Conservation (phyloP, 192 early-diverging fungal species). For the Backusella luteola region DNA sequence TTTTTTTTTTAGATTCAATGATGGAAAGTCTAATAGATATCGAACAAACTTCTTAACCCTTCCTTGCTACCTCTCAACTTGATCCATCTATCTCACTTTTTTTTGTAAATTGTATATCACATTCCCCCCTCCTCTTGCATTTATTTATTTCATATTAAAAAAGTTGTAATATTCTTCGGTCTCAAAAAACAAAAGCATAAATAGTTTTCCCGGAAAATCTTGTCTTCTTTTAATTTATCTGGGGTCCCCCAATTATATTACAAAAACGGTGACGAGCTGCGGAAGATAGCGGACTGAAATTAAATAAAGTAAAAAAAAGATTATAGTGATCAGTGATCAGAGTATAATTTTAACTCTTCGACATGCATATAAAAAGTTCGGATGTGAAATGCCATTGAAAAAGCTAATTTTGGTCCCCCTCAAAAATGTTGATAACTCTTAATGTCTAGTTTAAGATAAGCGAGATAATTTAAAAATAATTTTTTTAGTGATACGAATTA, state of each 20-base stretch:
- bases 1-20: constrained; percentile 8
- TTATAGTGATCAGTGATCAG: not conserved
- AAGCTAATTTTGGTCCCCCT: too few species aligned
- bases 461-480: too few species aligned
- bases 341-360: not conserved
- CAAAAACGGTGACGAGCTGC: not conserved
- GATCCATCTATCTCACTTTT: not conserved
- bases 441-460: too few species aligned
- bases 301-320: not conserved
- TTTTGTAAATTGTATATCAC: not conserved
- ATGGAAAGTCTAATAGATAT: not conserved
- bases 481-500: too few species aligned
- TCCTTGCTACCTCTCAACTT: not conserved
- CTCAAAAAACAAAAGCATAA: not conserved
- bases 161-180: not conserved
- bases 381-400: not conserved
- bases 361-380: not conserved
- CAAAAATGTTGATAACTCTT: too few species aligned
- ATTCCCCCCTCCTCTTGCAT: not conserved
- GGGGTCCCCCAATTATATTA: not conserved
- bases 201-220: not conserved
- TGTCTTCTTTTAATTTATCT: not conserved
- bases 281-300: not conserved
- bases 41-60: not conserved
- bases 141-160: not conserved